Evolutionary conservation across 1,139 yeast genomes (phyloP).

Genomic region (Kazachstania sp.): DNA sequence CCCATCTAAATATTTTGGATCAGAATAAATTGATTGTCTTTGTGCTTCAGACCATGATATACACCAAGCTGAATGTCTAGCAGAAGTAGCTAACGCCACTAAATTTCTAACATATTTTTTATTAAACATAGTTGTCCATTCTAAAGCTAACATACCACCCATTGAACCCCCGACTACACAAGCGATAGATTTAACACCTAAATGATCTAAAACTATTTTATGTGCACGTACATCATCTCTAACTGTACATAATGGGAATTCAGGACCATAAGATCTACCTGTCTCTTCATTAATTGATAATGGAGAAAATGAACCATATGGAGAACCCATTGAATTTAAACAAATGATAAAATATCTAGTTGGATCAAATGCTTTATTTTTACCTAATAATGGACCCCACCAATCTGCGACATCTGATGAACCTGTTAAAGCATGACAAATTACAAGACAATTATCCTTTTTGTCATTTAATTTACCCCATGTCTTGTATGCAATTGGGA

Average conservation of each 20-base stretch:
- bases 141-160: slow-evolving; percentile 98
- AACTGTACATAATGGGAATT: slow-evolving; percentile 85
- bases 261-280: slow-evolving; percentile 79
- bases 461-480: slow-evolving; percentile 76
- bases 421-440: slow-evolving; percentile 94
- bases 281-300: slow-evolving; percentile 67
- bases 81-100: slow-evolving; percentile 87
- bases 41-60: slow-evolving; percentile 99
- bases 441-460: slow-evolving; percentile 68
- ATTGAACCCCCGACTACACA: slow-evolving; percentile 92
- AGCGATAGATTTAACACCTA: slow-evolving; percentile 70
- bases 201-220: slow-evolving; percentile 55
- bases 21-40: slow-evolving; percentile 89
- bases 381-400: slow-evolving; percentile 97
- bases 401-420: slow-evolving; percentile 93
- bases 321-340: slow-evolving; percentile 85
- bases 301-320: slow-evolving; percentile 94
- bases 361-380: slow-evolving; percentile 84
- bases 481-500: slow-evolving; percentile 91
- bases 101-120: slow-evolving; percentile 58
- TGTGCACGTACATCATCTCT: slow-evolving; percentile 88
- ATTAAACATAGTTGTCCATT: slow-evolving; percentile 69
- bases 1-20: slow-evolving; percentile 86
- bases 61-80: slow-evolving; percentile 96
- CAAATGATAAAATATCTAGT: slow-evolving; percentile 77